Evolutionary conservation across 192 early-diverging fungal genomes (phyloP).

Genomic region (Tieghemiomyces parasiticus): DNA sequence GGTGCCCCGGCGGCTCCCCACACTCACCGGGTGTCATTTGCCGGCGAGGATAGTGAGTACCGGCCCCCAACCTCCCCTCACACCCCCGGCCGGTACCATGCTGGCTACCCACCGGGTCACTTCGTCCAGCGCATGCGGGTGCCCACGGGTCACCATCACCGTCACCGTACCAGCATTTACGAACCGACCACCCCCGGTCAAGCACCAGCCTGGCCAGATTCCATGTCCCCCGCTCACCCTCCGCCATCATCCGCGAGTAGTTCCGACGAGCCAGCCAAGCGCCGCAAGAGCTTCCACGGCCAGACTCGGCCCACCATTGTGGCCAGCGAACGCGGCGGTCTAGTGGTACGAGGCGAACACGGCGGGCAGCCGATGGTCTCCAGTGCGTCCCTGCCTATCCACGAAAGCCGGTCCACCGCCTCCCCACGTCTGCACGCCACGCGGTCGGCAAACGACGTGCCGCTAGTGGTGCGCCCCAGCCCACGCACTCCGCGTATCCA

Average conservation of each 20-base stretch:
- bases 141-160: conserved; percentile 10
- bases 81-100: conserved; percentile 8
- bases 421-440: too few species aligned
- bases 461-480: not conserved
- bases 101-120: not conserved
- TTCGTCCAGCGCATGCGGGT: not conserved
- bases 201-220: not conserved
- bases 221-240: too few species aligned
- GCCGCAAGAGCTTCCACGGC: conserved; percentile 11
- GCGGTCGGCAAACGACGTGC: not conserved
- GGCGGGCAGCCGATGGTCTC: too few species aligned
- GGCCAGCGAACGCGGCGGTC: too few species aligned
- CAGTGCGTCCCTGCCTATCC: too few species aligned
- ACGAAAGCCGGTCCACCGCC: too few species aligned
- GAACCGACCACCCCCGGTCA: not conserved
- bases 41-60: conserved; percentile 1
- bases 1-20: not conserved
- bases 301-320: conserved; percentile 2
- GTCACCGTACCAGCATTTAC: conserved; percentile 6
- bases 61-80: not conserved
- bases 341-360: too few species aligned
- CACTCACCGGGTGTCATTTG: conserved; percentile 1
- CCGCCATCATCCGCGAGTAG: not conserved
- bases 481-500: not conserved
- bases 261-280: not conserved